phyloP scores from a whole-genome alignment of 768 basidiomycete genomes.

The Russula sp. region DNA sequence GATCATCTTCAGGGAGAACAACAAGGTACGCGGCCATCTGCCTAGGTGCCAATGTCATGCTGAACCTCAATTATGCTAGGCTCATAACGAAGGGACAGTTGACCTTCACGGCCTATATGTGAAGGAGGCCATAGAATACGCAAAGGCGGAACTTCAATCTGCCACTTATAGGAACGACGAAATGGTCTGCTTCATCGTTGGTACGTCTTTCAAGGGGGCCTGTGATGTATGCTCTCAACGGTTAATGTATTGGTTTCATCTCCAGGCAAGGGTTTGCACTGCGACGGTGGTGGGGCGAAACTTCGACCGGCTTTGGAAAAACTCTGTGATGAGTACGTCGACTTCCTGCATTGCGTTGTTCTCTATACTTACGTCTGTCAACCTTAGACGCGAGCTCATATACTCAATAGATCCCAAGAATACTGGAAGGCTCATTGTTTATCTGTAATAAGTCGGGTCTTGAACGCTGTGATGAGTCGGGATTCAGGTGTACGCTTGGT shows the following conservation, averaged over 20 bases:
- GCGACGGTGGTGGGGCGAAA: background rate
- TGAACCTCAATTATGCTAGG: background rate
- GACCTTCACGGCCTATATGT: conserved; percentile 14
- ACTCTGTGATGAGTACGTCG: conserved; percentile 3
- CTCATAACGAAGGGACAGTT: background rate
- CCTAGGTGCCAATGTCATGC: background rate
- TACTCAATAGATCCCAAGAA: background rate
- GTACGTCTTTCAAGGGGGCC: background rate
- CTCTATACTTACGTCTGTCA: background rate
- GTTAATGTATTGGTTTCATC: background rate
- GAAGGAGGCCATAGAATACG: conserved; percentile 3
- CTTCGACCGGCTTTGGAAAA: conserved; percentile 10
- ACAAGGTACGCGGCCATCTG: conserved; percentile 4
- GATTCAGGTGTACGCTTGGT: background rate
- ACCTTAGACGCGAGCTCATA: background rate
- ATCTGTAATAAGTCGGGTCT: background rate
- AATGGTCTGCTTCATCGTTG: conserved; percentile 4
- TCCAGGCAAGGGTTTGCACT: conserved; percentile 2
- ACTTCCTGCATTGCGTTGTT: background rate
- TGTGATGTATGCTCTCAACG: too few relatives aligned
- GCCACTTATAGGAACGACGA: background rate
- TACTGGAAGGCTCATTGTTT: conserved; percentile 5
- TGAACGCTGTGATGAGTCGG: background rate
- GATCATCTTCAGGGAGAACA: conserved; percentile 4
- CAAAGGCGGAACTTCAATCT: background rate